These are phyloP conservation scores for Boletellus deceptivus DNA, from an alignment of 1,284 basidiomycete species.

Conservation along the genomic window DNA sequence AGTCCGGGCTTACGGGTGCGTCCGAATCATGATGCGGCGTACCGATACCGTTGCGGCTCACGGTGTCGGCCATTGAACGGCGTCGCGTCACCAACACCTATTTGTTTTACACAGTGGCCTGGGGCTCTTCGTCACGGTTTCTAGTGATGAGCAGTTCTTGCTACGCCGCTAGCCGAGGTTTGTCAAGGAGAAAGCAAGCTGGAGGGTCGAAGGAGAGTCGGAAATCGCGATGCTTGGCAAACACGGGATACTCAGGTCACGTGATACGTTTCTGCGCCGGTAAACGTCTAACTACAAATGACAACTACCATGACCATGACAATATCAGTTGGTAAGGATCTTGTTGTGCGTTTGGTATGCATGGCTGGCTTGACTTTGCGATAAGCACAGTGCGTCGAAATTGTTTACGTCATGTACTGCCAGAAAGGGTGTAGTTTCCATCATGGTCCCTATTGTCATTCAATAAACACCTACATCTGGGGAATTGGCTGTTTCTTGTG, in stretches of 20 bases:
- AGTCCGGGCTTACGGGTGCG: constrained; percentile 1
- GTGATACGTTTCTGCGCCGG: background rate
- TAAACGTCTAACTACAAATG: no score
- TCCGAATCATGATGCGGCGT: constrained; percentile 5
- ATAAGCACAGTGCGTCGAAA: no score
- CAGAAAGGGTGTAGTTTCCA: no score
- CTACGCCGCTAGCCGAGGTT: background rate
- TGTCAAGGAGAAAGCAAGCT: background rate
- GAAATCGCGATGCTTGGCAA: background rate
- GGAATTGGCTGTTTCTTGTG: no score
- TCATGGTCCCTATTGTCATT: no score
- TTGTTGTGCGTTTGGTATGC: no score
- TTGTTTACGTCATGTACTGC: no score
- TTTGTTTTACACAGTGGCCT: background rate
- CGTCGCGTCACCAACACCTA: constrained; percentile 1
- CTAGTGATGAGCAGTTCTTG: background rate
- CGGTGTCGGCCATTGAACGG: constrained; percentile 17
- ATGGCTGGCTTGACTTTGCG: no score
- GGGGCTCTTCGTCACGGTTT: background rate
- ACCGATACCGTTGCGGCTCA: constrained; percentile 9
- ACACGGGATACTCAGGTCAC: background rate
- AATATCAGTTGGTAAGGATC: no score
- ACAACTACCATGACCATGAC: no score
- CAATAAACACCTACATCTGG: no score
- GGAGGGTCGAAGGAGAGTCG: constrained; percentile 1